Evolutionary conservation across 192 early-diverging fungal genomes (phyloP).

Genomic region (Podochytrium sp.): DNA sequence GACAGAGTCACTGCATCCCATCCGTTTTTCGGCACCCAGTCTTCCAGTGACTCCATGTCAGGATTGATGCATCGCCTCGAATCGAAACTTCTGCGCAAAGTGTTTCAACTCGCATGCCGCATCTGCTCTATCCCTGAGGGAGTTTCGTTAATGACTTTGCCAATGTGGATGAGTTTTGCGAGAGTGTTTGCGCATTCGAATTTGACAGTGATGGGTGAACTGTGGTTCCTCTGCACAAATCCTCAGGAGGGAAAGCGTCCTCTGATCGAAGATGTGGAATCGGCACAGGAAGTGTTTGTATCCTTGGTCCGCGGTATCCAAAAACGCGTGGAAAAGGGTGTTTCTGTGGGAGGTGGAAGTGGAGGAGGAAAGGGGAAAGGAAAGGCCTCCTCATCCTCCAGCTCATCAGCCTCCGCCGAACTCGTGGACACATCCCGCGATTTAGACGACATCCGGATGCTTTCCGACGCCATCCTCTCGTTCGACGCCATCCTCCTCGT

Average conservation of each 20-base stretch:
- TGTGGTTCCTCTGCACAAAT: background rate
- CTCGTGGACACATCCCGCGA: background rate
- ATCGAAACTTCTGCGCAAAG: slow-evolving; percentile 9
- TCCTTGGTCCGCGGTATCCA: slow-evolving; percentile 34
- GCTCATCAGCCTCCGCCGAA: background rate
- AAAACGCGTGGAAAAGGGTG: slow-evolving; percentile 38
- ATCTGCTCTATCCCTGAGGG: no score
- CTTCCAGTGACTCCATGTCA: background rate
- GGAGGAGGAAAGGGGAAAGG: slow-evolving; percentile 43
- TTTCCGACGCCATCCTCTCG: slow-evolving; percentile 24
- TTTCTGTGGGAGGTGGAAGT: slow-evolving; percentile 24
- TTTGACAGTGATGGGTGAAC: background rate
- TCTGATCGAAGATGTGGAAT: background rate
- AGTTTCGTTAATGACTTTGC: background rate
- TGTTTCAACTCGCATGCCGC: background rate
- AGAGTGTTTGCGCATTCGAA: background rate
- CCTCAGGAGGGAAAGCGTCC: background rate
- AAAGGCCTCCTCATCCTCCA: background rate
- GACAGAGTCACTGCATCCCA: background rate
- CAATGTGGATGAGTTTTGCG: background rate
- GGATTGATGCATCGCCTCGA: background rate
- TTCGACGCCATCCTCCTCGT: slow-evolving; percentile 30
- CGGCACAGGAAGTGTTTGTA: slow-evolving; percentile 19
- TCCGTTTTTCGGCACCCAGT: background rate
- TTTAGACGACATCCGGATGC: slow-evolving; percentile 21